Percentiles rank a stretch among this genome's conserved stretches.
These are phyloP conservation scores for Penicillium sp. DNA, from an alignment of 2,329 filamentous ascomycete genomes.

Conservation along the genomic window DNA sequence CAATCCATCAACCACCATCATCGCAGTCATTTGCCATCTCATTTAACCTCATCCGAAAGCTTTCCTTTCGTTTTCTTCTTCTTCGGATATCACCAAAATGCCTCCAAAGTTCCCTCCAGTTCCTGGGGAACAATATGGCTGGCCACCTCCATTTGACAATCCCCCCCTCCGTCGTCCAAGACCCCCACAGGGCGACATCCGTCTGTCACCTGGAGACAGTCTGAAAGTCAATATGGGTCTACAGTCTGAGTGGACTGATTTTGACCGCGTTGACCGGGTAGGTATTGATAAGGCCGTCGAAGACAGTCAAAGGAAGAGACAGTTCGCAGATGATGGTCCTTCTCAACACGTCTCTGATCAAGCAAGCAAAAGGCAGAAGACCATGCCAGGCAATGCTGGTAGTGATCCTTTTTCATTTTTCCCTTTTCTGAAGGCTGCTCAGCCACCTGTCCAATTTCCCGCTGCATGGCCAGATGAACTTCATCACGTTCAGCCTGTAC, in stretches of 20 bases:
- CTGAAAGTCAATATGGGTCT: background rate
- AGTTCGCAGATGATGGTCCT: background rate
- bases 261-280: background rate
- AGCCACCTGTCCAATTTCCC: background rate
- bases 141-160: no score
- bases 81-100: no score
- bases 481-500: background rate
- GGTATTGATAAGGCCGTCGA: background rate
- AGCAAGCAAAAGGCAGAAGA: background rate
- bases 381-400: background rate
- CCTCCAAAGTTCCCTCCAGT: no score
- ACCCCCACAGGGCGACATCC: background rate
- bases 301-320: background rate
- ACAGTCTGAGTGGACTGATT: background rate
- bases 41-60: no score
- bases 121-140: no score
- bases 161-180: background rate
- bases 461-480: background rate
- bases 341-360: background rate
- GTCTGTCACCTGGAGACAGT: background rate
- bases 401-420: background rate
- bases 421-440: background rate
- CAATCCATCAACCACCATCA: background rate
- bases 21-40: background rate
- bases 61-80: no score